phyloP scores from a whole-genome alignment of 345 rosid genomes.

The Salix purpurea region DNA sequence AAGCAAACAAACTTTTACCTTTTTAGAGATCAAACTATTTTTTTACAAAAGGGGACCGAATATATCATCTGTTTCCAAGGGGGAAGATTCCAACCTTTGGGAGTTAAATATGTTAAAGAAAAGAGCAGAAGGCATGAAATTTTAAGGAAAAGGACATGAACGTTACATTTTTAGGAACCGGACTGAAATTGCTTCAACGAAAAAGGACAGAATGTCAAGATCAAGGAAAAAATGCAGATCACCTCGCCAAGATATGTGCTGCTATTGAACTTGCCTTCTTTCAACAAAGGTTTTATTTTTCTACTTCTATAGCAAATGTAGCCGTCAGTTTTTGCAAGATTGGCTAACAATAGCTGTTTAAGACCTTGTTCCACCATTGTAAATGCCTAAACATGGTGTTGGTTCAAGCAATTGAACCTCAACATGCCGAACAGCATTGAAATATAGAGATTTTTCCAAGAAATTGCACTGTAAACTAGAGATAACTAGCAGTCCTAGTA shows the following conservation, averaged over 20 bases:
- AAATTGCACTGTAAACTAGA: background rate
- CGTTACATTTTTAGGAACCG: too few species aligned
- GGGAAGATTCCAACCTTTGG: too few species aligned
- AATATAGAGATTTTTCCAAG: background rate
- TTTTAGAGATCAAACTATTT: too few species aligned
- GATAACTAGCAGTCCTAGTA: background rate
- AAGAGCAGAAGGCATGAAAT: too few species aligned
- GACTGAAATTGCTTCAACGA: too few species aligned
- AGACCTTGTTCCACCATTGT: background rate
- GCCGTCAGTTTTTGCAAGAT: background rate
- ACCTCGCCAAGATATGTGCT: background rate
- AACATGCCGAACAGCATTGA: background rate
- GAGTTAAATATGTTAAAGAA: too few species aligned
- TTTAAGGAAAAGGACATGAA: too few species aligned
- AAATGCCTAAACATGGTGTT: background rate
- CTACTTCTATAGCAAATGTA: background rate
- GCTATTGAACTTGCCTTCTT: background rate
- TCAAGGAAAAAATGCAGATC: background rate
- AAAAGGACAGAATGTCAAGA: background rate
- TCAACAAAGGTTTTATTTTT: background rate
- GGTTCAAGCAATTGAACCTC: background rate
- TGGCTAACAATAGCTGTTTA: background rate
- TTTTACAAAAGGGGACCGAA: too few species aligned
- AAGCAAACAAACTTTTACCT: too few species aligned
- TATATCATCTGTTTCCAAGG: too few species aligned